Base-by-base conservation (phyloP, 2,329 filamentous ascomycete genomes). In the Aspergillus texensis region DNA sequence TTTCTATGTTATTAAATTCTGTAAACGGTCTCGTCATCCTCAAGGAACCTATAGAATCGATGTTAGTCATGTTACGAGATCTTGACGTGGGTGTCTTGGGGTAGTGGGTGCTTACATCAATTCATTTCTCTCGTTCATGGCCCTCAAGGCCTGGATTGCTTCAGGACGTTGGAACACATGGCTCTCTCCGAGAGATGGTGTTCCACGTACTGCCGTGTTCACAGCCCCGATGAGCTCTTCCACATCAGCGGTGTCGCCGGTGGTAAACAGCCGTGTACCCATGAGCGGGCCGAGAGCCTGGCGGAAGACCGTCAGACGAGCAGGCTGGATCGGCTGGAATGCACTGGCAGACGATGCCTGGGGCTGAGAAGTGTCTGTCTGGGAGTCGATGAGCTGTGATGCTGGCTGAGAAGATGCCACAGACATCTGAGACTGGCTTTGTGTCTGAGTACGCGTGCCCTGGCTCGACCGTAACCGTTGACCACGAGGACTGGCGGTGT, bases 101-200 rank as follows among this genome's bases (percentile, higher is more conserved):
- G 32, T 55, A 55, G 54, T 59, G 19, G 43, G 19, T 26, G 88
- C 91, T 86, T 82, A 94, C 94, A 99, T 99, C 74, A 99, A 89
- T 82, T 94, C 89, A 77, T 97, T 97, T 71, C 85, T 83, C 68
- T 91, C 89, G 72, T 92, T 90, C 87, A 99, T 89, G 75, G 86
- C 88, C 78, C 88, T 87, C 62, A 99, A 81, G 52, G 93, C 94
- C 77, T 89, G 86, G 62, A 90, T 81, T 0, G 91, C 92, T 79
- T 99, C 95, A 0, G 82, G 82, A 43, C 85, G 85, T 30, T 83
- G 85, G 79, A 97, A 99, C 43, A 83, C 79, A 16, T 79, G 76
- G 46, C 81, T 78, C 9, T 86, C 85, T 5, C 84, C 85, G 30
- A 80, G 79, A 71, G 48, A 79, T 5, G 69, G 66, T 0, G 71